Evolutionary conservation across 2,329 filamentous ascomycete species (phyloP), one percentile per base, ranked within the genome.

Genomic region (Fusarium mangiferae): DNA sequence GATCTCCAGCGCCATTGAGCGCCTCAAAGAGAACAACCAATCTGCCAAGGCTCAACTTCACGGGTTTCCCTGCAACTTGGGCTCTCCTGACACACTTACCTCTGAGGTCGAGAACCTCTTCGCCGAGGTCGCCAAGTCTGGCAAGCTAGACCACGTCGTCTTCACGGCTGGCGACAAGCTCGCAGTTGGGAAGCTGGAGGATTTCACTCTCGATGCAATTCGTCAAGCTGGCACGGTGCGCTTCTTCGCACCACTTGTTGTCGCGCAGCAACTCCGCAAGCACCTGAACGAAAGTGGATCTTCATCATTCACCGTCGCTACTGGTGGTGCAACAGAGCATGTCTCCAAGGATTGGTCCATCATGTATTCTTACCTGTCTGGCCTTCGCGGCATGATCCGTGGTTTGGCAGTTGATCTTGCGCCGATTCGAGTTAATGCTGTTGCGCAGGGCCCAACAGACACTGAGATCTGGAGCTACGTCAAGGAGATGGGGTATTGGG

Each of bases 341-440:
- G 62, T 65, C 2, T 62, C 51, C 30, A 71, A 71, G 28, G 70
- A 74, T 3, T 77, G 75, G 75, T 65, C 64, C 1, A 45, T 72
- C 22, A 66, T 77, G 44, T 70, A 72, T 3, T 66, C 67, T 3
- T 77, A 72, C 38, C 60, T 71, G 0, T 57, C 72, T 17, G 69
- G 72, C 0, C 55, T 77, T 12, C 66, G 73, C 17, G 73, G 72
- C 6, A 62, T 77, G 62, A 52, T 69, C 2, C 62, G 71, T 5
- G 70, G 70, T 1, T 39, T 77, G 30, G 75, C 75, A 1, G 66
- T 77, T 18, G 75, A 77, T n/a, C 52, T 77, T 7, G 68, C 64
- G 1, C 75, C 75, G 6, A 65, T 75, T 5, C 65, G 75, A 1
- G 72, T 77, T 36, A 77, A 77, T 36, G 55, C 66, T 5, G 75